Base-by-base conservation (phyloP, 306 rosid genomes). In the Quercus aquifolioides region DNA sequence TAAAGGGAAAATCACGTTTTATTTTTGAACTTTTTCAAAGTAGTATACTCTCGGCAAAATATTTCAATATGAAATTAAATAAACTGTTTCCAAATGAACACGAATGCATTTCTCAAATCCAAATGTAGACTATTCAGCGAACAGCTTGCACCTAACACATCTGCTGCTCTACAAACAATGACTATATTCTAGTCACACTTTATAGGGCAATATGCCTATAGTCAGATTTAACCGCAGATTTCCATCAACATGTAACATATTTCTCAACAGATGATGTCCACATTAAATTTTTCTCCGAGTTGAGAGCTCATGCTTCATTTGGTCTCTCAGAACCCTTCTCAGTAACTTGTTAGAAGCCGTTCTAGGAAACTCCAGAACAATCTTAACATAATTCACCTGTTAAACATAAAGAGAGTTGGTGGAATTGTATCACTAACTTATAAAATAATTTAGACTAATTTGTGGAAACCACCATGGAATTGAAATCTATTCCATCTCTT, bases 241-340 rank as follows among this genome's bases (percentile, higher is more conserved):
- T 46, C 52, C 52, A 46, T 8, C 52, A 46, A 11, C 25, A 57
- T 57, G 28, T 20, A 19, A 19, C 13, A 57, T 57, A 23, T 2
- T 1, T 57, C 13, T 57, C 62, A 57, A 20, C 28, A 26, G 52
- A 46, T n/a, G 18, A 30, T 19, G 12, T 43, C 57, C 54, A 77
- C 75, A 43, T 80, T 93, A 91, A 64, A 93, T 86, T 79, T 85
- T 83, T 80, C 97, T 94, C 83, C 76, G 83, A 78, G 76, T 81
- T 46, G 88, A 86, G 28, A 92, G 81, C 74, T 90, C 92, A 5
- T 11, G 84, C 88, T 89, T 92, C 79, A 92, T 80, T 85, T 92
- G 94, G 73, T 89, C 94, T 78, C 97, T 94, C 84, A 94, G 19
- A 69, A 90, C 92, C 80, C 98, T 91, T 85, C 98, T 86, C 12